Evolutionary conservation across 169 alveolate genomes (phyloP), one percentile per base, ranked within the genome.

Genomic region (Blepharisma undulans): DNA sequence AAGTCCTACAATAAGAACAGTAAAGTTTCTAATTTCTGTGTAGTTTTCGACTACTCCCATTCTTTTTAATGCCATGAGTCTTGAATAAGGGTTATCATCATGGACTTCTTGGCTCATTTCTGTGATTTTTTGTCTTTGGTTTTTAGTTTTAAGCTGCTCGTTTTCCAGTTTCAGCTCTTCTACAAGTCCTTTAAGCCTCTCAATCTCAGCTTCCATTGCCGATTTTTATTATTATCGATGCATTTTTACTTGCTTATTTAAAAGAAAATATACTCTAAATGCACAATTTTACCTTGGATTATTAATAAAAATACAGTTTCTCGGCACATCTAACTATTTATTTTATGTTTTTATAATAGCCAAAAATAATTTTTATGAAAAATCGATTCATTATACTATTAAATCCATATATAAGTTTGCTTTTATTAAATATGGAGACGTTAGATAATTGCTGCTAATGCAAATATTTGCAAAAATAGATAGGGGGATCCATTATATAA

Each of bases 1-100:
- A 2, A 98, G 98, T 19, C 99, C 99, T 18, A 98, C 98, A 30
- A 98, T 96, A 34, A 97, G 87, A 32, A 98, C 98, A 30, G 98
- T 95, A 77, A 92, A 93, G 14, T 95, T 88, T 79, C 98, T 94
- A 25, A 98, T 95, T 19, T 93, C 87, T 89, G 95, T 96, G 94
- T 98, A 98, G 92, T 98, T 97, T 48, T 96, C 92, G 22, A 98
- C 99, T 33, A 98, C 98, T 61, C 99, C 99, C 99, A 98, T 98
- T 90, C 98, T 96, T 93, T 97, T 98, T 25, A 98, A 93, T 21
- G 99, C 99, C 97, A 97, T 97, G 25, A 98, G 94, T 87, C 99
- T 93, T 61, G 98, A 96, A 84, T 97, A 96, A 6, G 98, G 98
- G 93, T 96, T 97, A 22, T 95, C 97, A 22, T 33, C 72, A 4